Conservation (phyloP, 805 yeast species). For the Saturnispora hagleri region DNA sequence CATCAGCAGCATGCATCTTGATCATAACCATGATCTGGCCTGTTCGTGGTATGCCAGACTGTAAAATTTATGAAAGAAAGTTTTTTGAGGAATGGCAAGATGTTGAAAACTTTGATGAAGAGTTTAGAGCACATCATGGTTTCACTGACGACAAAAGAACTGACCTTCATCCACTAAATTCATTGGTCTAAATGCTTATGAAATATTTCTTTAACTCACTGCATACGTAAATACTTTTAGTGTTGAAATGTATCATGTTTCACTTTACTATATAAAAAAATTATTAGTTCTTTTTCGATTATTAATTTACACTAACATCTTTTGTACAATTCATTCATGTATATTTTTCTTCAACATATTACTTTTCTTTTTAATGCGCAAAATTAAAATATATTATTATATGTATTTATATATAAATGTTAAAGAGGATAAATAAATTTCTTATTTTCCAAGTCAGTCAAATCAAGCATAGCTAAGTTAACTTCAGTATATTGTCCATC, state of each 20-base stretch:
- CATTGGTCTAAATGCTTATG: not conserved
- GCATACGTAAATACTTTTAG: not conserved
- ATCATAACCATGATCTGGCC: conserved; percentile 47
- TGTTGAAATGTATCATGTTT: not conserved
- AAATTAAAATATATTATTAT: not conserved
- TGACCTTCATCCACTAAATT: not conserved
- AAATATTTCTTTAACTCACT: not conserved
- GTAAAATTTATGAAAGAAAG: conserved; percentile 37
- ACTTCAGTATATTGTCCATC: conserved; percentile 21
- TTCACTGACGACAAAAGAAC: not conserved
- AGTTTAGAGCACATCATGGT: conserved; percentile 8
- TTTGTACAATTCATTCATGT: not conserved
- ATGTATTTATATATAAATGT: not conserved
- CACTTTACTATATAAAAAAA: conserved; percentile 1
- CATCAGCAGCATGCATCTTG: conserved; percentile 48
- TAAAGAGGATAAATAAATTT: conserved; percentile 42
- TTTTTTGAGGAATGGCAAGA: conserved; percentile 59
- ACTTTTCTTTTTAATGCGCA: not conserved
- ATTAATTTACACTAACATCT: not conserved
- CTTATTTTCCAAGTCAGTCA: conserved; percentile 46
- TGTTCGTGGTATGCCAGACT: conserved; percentile 32
- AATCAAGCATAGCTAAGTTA: conserved; percentile 37
- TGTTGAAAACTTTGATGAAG: conserved; percentile 51
- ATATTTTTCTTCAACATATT: not conserved
- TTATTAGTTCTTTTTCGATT: not conserved